A percentile compares a stretch with the other conserved stretches of the same genome.
Evolutionary conservation across 176 grass and related monocot species (phyloP).

Genomic region (Aegilops longissima): DNA sequence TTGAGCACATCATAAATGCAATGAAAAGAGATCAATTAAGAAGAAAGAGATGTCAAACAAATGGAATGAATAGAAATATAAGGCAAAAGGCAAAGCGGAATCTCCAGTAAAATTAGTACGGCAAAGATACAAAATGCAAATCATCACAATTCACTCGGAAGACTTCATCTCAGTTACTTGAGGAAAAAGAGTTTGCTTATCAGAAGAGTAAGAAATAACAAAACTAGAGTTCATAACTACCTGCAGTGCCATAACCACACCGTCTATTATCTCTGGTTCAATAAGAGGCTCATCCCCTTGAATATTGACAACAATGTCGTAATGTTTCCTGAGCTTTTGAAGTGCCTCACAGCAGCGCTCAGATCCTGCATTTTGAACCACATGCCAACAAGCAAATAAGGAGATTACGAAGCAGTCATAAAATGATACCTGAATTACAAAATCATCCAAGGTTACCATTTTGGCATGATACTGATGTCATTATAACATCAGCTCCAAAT

Average conservation of each 20-base stretch:
- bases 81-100: neutral
- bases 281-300: constrained; percentile 98
- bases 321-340: constrained; percentile 67
- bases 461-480: constrained; percentile 90
- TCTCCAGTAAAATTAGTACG: neutral
- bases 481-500: constrained; percentile 97
- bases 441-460: constrained; percentile 59
- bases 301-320: constrained; percentile 98
- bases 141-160: neutral
- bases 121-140: neutral
- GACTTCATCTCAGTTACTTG: neutral
- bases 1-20: neutral
- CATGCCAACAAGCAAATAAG: neutral
- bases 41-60: neutral
- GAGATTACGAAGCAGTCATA: neutral
- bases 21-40: neutral
- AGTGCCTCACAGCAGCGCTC: constrained; percentile 93
- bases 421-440: neutral
- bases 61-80: neutral
- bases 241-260: constrained; percentile 95
- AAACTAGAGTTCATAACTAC: constrained; percentile 39
- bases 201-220: constrained; percentile 4
- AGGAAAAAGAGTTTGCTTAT: neutral
- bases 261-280: constrained; percentile 98
- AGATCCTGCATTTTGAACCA: constrained; percentile 55